Evolutionary conservation across 345 rosid genomes (phyloP).

Genomic region (Eucalyptus curtisii): DNA sequence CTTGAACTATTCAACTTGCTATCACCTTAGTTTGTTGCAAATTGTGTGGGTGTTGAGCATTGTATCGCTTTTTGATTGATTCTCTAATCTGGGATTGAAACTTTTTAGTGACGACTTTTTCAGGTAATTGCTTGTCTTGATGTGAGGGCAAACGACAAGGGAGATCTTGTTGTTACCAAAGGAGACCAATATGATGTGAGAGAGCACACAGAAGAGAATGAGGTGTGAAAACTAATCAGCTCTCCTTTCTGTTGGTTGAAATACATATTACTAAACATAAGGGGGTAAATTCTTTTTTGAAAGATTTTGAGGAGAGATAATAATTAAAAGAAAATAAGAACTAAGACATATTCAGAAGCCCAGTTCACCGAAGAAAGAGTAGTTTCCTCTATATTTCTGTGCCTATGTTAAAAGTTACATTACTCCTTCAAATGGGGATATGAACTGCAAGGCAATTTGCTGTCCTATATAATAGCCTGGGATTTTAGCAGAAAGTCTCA

Average conservation of each 20-base stretch:
- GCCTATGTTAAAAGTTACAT: not conserved
- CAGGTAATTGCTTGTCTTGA: constrained; percentile 99
- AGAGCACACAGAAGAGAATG: constrained; percentile 69
- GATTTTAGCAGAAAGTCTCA: not conserved
- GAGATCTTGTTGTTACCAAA: constrained; percentile 97
- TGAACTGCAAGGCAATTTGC: not conserved
- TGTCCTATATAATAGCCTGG: not conserved
- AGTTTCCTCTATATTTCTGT: not conserved
- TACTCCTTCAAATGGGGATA: not conserved
- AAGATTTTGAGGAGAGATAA: not conserved
- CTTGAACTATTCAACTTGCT: not conserved
- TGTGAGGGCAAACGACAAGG: constrained; percentile 88
- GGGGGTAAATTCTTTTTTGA: not conserved
- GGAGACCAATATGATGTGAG: constrained; percentile 97
- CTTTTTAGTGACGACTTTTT: not conserved
- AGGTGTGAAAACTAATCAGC: constrained; percentile 29
- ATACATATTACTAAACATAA: not conserved
- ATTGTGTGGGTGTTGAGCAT: not conserved
- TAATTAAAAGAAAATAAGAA: not conserved
- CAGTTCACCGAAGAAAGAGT: not conserved
- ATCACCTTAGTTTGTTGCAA: not conserved
- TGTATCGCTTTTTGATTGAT: not conserved
- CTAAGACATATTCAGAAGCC: not conserved
- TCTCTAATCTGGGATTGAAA: not conserved
- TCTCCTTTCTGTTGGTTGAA: not conserved